Conservation (phyloP, 2,329 filamentous ascomycete species). For the Scopulariopsis brevicaulis region DNA sequence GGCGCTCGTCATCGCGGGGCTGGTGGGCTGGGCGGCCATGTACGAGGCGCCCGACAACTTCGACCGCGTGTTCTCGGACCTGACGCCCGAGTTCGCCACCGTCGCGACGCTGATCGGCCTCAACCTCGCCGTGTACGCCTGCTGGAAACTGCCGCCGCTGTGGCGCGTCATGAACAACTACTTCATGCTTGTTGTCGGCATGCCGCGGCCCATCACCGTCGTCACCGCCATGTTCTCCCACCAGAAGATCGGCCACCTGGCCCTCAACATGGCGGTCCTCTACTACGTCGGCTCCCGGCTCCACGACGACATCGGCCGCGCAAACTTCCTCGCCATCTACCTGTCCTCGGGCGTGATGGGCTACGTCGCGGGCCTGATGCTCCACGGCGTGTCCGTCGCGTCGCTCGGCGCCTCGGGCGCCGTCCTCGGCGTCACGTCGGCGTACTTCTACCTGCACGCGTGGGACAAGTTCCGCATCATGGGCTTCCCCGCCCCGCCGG, state of each 20-base stretch:
- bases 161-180: slow-evolving; percentile 59
- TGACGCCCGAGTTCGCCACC: slow-evolving; percentile 53
- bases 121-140: slow-evolving; percentile 44
- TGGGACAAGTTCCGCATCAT: slow-evolving; percentile 45
- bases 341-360: slow-evolving; percentile 45
- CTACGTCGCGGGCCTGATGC: slow-evolving; percentile 44
- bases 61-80: slow-evolving; percentile 44
- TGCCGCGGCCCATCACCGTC: slow-evolving; percentile 49
- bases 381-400: slow-evolving; percentile 35
- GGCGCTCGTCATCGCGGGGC: slow-evolving; percentile 28
- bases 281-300: slow-evolving; percentile 55
- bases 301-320: slow-evolving; percentile 60
- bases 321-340: slow-evolving; percentile 58
- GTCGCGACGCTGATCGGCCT: slow-evolving; percentile 47
- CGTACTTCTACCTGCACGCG: slow-evolving; percentile 49
- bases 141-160: slow-evolving; percentile 53
- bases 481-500: slow-evolving; percentile 41
- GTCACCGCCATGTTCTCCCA: slow-evolving; percentile 62
- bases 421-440: slow-evolving; percentile 47
- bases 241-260: slow-evolving; percentile 46
- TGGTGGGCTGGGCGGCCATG: slow-evolving; percentile 29
- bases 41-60: slow-evolving; percentile 22
- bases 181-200: slow-evolving; percentile 53
- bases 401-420: slow-evolving; percentile 58
- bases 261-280: slow-evolving; percentile 53